Evolutionary conservation across 441 rosid species (phyloP).

Genomic region (Populus tomentosa): DNA sequence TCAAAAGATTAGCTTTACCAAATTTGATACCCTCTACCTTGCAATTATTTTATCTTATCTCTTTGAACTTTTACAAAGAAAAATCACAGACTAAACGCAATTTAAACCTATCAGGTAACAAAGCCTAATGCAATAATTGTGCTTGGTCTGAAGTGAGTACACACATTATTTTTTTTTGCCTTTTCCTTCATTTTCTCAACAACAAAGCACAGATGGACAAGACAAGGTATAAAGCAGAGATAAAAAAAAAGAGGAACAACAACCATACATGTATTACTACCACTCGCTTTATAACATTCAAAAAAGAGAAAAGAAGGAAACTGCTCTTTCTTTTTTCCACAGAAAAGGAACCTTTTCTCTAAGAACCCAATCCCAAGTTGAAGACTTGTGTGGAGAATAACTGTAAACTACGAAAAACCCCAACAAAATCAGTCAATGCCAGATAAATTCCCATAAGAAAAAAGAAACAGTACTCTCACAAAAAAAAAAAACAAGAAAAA

Average conservation of each 20-base stretch:
- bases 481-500: not conserved
- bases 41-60: not conserved
- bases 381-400: conserved; percentile 14
- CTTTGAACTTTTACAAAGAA: not conserved
- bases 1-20: not conserved
- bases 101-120: not conserved
- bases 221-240: not conserved
- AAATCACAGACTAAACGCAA: not conserved
- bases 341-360: conserved; percentile 11
- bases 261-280: not conserved
- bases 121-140: not conserved
- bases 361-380: conserved; percentile 18
- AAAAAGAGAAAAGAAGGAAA: conserved; percentile 2
- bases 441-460: not conserved
- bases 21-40: not conserved
- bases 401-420: not conserved
- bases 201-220: conserved; percentile 6
- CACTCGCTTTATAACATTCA: not conserved
- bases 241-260: no score
- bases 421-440: conserved; percentile 9
- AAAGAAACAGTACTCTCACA: not conserved
- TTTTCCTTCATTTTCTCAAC: conserved; percentile 19
- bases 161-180: not conserved
- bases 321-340: conserved; percentile 11
- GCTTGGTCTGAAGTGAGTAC: not conserved